Evolutionary conservation across 257 asterid genomes (phyloP).

Genomic region (Dorcoceras hygrometricum): DNA sequence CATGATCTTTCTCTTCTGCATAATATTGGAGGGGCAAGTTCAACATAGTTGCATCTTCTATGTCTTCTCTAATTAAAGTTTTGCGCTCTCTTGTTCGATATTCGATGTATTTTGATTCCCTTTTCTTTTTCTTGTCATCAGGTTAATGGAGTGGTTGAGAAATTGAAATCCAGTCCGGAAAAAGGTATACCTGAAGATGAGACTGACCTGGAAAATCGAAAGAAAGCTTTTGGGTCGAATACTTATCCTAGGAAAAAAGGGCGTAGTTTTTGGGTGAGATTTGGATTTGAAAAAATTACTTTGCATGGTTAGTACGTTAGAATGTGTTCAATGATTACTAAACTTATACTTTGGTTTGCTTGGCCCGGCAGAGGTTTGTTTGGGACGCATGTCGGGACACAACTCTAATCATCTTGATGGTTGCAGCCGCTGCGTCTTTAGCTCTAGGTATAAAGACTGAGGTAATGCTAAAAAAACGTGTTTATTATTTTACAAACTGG

Average conservation of each 20-base stretch:
- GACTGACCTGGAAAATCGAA: slow-evolving; percentile 51
- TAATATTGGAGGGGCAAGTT: slow-evolving; percentile 85
- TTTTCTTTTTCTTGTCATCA: slow-evolving; percentile 28
- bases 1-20: slow-evolving; percentile 54
- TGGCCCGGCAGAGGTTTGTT: slow-evolving; percentile 57
- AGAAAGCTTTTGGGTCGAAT: slow-evolving; percentile 81
- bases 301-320: not conserved
- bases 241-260: slow-evolving; percentile 97
- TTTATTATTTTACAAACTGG: not conserved
- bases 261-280: slow-evolving; percentile 73
- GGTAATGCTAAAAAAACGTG: slow-evolving; percentile 39
- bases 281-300: not conserved
- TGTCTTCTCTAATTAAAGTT: not conserved
- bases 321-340: slow-evolving; percentile 6
- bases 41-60: slow-evolving; percentile 15
- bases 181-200: slow-evolving; percentile 79
- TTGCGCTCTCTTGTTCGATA: not conserved
- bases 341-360: slow-evolving; percentile 19
- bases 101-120: slow-evolving; percentile 7
- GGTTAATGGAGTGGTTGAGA: slow-evolving; percentile 69
- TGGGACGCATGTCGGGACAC: slow-evolving; percentile 97
- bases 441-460: slow-evolving; percentile 91
- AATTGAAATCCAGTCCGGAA: slow-evolving; percentile 56
- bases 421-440: slow-evolving; percentile 98
- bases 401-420: slow-evolving; percentile 87